Conservation (phyloP, 441 rosid genomes). For the Eugenia klotzschiana region DNA sequence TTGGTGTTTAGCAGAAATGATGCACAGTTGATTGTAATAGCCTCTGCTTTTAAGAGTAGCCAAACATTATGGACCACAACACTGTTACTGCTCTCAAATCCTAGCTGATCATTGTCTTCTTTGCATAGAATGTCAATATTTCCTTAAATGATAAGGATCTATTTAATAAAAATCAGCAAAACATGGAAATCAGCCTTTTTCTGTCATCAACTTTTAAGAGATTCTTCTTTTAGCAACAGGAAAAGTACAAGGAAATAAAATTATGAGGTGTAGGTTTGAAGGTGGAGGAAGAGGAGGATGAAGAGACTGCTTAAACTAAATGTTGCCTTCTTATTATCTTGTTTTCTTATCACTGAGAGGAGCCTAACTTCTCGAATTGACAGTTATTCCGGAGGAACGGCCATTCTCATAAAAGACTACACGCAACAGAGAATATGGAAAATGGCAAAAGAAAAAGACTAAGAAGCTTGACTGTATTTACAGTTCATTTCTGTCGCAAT, state of each 20-base stretch:
- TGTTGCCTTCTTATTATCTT: neutral
- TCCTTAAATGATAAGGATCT: neutral
- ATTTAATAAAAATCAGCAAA: neutral
- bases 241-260: neutral
- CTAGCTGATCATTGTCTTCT: neutral
- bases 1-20: neutral
- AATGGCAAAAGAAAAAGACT: neutral
- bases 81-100: neutral
- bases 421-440: neutral
- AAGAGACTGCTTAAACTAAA: neutral
- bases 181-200: neutral
- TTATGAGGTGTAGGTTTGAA: neutral
- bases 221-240: neutral
- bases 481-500: neutral
- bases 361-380: neutral
- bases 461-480: neutral
- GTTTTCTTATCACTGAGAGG: neutral
- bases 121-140: neutral
- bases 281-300: neutral
- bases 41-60: neutral
- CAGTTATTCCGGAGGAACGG: neutral
- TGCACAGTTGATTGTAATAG: neutral
- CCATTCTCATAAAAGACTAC: neutral
- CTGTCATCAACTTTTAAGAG: neutral
- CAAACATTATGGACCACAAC: neutral